Percentiles rank a stretch among this genome's conserved stretches.
phyloP scores from a whole-genome alignment of 2,329 filamentous ascomycete species.

The Xylaria sp. region DNA sequence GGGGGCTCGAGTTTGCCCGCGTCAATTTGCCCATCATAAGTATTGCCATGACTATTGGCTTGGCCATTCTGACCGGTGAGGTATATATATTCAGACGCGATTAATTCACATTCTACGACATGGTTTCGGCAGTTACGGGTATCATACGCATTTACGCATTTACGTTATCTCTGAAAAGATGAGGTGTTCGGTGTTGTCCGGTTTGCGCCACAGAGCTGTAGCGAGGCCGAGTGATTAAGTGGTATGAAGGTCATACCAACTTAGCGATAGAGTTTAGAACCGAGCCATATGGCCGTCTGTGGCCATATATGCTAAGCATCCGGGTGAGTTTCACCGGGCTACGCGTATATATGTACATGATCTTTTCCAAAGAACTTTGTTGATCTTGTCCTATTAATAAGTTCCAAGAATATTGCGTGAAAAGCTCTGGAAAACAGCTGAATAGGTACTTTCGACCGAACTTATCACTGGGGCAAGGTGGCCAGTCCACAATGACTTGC shows the following conservation, averaged over 20 bases:
- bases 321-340: not conserved
- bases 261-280: not conserved
- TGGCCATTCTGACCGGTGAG: slow-evolving; percentile 63
- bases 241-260: not conserved
- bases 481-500: too few species aligned
- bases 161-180: not conserved
- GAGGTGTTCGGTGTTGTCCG: not conserved
- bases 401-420: not conserved
- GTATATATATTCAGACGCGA: slow-evolving; percentile 60
- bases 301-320: not conserved
- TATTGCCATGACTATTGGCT: slow-evolving; percentile 69
- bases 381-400: not conserved
- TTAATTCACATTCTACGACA: slow-evolving; percentile 21
- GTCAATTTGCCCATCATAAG: slow-evolving; percentile 77
- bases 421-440: not conserved
- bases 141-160: not conserved
- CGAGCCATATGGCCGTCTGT: not conserved
- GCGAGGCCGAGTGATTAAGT: not conserved
- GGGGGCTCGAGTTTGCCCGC: slow-evolving; percentile 71
- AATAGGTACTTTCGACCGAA: too few species aligned
- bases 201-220: not conserved
- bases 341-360: not conserved
- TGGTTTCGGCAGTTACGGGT: not conserved
- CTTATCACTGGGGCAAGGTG: too few species aligned
- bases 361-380: not conserved